Conservation (phyloP, 345 rosid genomes). For the Rhodomyrtus tomentosa region DNA sequence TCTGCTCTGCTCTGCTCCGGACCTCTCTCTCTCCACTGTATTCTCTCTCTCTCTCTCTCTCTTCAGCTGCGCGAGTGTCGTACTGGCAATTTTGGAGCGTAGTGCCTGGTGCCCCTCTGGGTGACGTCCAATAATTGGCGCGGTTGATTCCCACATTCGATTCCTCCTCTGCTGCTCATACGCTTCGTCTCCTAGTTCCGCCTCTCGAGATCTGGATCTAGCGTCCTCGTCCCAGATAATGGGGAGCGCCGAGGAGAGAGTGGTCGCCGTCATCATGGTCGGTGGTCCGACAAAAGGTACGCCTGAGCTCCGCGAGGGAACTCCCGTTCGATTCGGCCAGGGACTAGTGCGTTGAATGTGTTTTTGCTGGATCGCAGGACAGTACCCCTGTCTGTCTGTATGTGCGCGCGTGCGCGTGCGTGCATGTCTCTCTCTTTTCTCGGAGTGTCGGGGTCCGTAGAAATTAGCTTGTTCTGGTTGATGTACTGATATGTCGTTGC, state of each 20-base stretch:
- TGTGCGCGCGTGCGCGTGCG: background rate
- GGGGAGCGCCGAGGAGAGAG: slow-evolving; percentile 68
- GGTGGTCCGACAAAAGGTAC: slow-evolving; percentile 99
- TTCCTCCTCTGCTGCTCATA: background rate
- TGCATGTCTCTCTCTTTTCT: background rate
- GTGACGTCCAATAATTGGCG: background rate
- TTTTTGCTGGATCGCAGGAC: too few species aligned
- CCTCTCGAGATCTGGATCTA: background rate
- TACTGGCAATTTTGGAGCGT: background rate
- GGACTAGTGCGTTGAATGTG: too few species aligned
- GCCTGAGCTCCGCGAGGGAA: background rate
- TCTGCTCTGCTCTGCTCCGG: too few species aligned
- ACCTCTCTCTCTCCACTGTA: background rate
- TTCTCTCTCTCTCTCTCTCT: too few species aligned
- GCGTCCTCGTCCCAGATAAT: slow-evolving; percentile 7
- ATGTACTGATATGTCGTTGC: background rate
- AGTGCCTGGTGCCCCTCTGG: too few species aligned
- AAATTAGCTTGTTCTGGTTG: background rate
- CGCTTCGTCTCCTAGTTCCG: background rate
- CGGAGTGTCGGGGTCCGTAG: background rate
- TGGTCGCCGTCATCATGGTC: slow-evolving; percentile 96
- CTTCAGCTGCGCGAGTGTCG: background rate
- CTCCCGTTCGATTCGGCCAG: background rate
- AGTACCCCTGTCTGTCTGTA: too few species aligned
- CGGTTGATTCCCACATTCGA: background rate